phyloP scores from a whole-genome alignment of 1,284 basidiomycete species.

The Malassezia cuniculi region DNA sequence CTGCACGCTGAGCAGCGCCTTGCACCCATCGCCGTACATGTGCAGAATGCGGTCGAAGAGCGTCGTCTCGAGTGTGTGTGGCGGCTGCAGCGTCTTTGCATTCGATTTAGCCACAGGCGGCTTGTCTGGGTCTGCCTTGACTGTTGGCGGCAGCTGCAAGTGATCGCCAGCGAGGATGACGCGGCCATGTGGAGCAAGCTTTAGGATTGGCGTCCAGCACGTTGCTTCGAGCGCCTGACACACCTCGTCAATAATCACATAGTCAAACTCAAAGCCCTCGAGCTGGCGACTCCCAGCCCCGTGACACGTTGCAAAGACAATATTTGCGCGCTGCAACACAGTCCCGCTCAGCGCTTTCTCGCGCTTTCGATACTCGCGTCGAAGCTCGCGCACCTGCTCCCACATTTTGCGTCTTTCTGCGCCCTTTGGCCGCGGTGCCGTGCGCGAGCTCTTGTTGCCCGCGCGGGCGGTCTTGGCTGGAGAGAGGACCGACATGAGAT shows the following conservation, averaged over 20 bases:
- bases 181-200: conserved; percentile 17
- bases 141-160: conserved; percentile 67
- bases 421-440: conserved; percentile 49
- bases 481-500: conserved; percentile 9
- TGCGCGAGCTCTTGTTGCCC: conserved; percentile 32
- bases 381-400: conserved; percentile 74
- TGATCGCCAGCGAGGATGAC: conserved; percentile 46
- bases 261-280: conserved; percentile 55
- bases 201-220: conserved; percentile 84
- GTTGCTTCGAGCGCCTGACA: conserved; percentile 92
- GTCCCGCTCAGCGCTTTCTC: conserved; percentile 68
- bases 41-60: conserved; percentile 78
- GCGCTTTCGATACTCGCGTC: conserved; percentile 83
- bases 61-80: conserved; percentile 69
- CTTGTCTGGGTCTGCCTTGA: conserved; percentile 46
- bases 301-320: conserved; percentile 85
- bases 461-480: conserved; percentile 15
- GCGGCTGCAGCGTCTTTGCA: conserved; percentile 50
- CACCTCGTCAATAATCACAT: conserved; percentile 79
- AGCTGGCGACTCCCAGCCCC: conserved; percentile 47
- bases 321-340: conserved; percentile 64
- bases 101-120: conserved; percentile 1
- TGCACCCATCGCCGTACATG: conserved; percentile 70
- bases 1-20: conserved; percentile 60
- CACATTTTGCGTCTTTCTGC: conserved; percentile 72